A percentile compares a stretch with the other conserved stretches of the same genome.
Conservation (phyloP, 1,284 basidiomycete species). For the Phlebopus sp. region DNA sequence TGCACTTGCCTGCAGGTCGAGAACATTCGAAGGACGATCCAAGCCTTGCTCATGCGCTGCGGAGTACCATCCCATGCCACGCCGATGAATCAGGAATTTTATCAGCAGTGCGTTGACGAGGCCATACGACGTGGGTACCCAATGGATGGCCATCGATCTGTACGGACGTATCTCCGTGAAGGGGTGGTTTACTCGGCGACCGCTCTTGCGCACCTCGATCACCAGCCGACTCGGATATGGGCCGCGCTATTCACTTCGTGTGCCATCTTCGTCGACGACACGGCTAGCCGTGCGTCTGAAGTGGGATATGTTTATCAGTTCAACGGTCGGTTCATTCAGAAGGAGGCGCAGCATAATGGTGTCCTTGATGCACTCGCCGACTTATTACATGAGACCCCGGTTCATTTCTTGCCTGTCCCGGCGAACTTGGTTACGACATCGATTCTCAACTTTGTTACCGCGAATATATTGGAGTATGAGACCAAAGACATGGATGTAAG, state of each 20-base stretch:
- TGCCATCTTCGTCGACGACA: conserved; percentile 32
- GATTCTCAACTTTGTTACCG: conserved; percentile 25
- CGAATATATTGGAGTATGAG: conserved; percentile 29
- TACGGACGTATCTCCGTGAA: conserved; percentile 16
- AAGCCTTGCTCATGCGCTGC: conserved; percentile 3
- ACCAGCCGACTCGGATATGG: conserved; percentile 20
- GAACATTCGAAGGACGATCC: not conserved
- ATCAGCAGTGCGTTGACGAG: conserved; percentile 5
- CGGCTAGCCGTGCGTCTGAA: conserved; percentile 11
- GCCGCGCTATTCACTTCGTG: conserved; percentile 33
- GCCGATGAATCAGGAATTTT: conserved; percentile 1
- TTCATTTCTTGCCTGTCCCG: conserved; percentile 18
- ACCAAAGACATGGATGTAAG: conserved; percentile 21
- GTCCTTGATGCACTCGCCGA: conserved; percentile 30
- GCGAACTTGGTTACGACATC: conserved; percentile 30
- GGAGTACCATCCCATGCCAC: not conserved
- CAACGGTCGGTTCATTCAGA: conserved; percentile 24
- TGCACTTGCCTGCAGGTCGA: not conserved
- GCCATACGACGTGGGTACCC: conserved; percentile 1
- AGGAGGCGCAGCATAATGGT: conserved; percentile 19
- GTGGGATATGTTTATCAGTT: conserved; percentile 24
- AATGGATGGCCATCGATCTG: conserved; percentile 2
- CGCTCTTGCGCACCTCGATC: conserved; percentile 21
- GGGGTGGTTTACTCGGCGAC: conserved; percentile 11
- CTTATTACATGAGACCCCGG: conserved; percentile 17